Evolutionary conservation across 2,329 filamentous ascomycete species (phyloP), one percentile per base, ranked within the genome.

Genomic region (Epichloe baconii): DNA sequence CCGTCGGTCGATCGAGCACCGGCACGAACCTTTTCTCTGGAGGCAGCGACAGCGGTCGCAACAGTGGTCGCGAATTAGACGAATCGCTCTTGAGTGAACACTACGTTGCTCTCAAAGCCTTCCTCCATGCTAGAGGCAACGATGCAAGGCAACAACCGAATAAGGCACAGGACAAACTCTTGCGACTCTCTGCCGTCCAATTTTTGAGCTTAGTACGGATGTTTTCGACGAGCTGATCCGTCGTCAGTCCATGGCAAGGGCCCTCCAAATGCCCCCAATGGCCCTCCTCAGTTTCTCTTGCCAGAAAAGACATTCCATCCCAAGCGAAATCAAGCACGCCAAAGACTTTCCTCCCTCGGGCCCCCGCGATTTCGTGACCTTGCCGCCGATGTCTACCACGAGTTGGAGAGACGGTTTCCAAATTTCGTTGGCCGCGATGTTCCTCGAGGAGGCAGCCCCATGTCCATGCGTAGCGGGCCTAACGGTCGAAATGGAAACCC

Each of bases 161-260:
- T 69, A 85, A 90, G 68, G 93, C 93, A 51, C 84, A 90, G 62
- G 93, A 97, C 69, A 98, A 98, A 75, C 77, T 97, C 52, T 76
- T 96, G 54, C 82, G 91, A 53, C 77, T 98, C 48, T 95, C 90
- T 1, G 76, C 85, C 1, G 88, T 95, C 31, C 93, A 98, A 67
- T 97, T 98, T 88, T 95, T 68, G 93, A 98, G 71, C 78, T 98
- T 55, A 96, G 90, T 69, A 97, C 91, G 52, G 93, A 98, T 70
- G 91, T 98, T 41, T 97, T 86, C 69, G 93, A 98, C 68, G 93
- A 98, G 70, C 75, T 97, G 57, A 76, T 94, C 58, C 84, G 93
- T 53, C 82, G 93, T 56, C 90, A 97, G 67, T 79, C 86, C 57
- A 75, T 76, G 48, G 76, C 76, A 50, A 71, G 79, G 54, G 71